phyloP scores from a whole-genome alignment of 164 flowering plant genomes.

The Annona cherimola region DNA sequence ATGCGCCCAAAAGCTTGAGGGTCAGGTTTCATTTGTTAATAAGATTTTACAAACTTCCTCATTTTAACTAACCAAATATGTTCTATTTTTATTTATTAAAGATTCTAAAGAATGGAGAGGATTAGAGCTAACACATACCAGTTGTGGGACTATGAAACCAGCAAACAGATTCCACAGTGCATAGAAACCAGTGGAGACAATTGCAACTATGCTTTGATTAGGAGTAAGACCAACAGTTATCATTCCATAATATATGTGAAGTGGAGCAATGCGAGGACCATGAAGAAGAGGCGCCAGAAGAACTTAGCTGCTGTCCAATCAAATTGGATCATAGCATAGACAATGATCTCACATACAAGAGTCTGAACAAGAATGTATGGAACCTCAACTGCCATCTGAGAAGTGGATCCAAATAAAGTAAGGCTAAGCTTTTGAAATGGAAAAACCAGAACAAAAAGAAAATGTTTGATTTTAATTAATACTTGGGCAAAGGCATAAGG shows the following conservation, averaged over 20 bases:
- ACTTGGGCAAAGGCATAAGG: constrained; percentile 98
- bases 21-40: background rate
- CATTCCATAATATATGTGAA: constrained; percentile 64
- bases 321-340: constrained; percentile 58
- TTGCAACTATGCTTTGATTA: constrained; percentile 48
- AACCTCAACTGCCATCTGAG: constrained; percentile 44
- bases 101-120: background rate
- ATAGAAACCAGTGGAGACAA: constrained; percentile 49
- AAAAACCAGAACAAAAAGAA: background rate
- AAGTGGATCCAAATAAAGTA: background rate
- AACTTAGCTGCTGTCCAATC: constrained; percentile 59
- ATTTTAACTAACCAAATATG: background rate
- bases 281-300: constrained; percentile 20
- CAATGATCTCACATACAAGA: too few relatives aligned
- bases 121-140: constrained; percentile 31
- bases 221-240: constrained; percentile 67
- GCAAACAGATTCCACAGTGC: constrained; percentile 56
- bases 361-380: constrained; percentile 45
- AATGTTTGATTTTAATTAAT: background rate
- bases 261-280: constrained; percentile 55
- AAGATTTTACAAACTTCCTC: background rate
- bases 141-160: constrained; percentile 53
- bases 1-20: background rate
- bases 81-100: background rate
- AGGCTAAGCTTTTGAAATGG: background rate